Base-by-base conservation (phyloP, 257 asterid species). In the Galeopsis tetrahit region DNA sequence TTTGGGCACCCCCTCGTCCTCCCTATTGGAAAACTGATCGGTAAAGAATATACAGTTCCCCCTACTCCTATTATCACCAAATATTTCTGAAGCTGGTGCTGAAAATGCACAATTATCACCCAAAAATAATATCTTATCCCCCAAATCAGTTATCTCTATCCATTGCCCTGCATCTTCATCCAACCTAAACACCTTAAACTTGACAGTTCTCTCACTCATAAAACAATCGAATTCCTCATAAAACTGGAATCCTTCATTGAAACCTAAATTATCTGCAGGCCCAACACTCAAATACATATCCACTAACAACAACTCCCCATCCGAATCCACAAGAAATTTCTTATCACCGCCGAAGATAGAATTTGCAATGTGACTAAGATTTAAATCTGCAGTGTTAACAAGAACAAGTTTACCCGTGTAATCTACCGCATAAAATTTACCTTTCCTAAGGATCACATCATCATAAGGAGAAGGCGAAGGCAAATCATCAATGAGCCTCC, bases 31-130 rank as follows among this genome's bases (percentile, higher is more conserved):
- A 38, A 73, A 80, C 72, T 79, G 94, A 66, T 88, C 93, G 0
- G 88, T 78, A 68, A 94, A 89, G 32, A 89, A 57, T 60, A 94
- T 87, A 71, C 92, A 83, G 81, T 91, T 91, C 72, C 96, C 96
- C 65, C 48, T 81, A 69, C 81, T 77, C 53, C 75, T 77, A 4
- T 71, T 75, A 63, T 72, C 75, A 3, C 78, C 39, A 61, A 75
- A 85, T 0, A 80, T 63, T 48, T 91, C 96, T 4, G 87, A 80
- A 21, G 83, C 85, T 0, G 79, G 67, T 5, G 88, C 95, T 1
- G 93, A 80, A 82, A 94, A 91, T 7, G 87, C 62, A 65, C 89
- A 87, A 66, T 89, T 85, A 55, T 91, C 99, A 32, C 99, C 97
- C 81, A 94, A 66, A 80, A 91, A 91, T 85, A 94, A 49, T 71